phyloP scores from a whole-genome alignment of 2,329 filamentous ascomycete species.

The Alternaria sp. region DNA sequence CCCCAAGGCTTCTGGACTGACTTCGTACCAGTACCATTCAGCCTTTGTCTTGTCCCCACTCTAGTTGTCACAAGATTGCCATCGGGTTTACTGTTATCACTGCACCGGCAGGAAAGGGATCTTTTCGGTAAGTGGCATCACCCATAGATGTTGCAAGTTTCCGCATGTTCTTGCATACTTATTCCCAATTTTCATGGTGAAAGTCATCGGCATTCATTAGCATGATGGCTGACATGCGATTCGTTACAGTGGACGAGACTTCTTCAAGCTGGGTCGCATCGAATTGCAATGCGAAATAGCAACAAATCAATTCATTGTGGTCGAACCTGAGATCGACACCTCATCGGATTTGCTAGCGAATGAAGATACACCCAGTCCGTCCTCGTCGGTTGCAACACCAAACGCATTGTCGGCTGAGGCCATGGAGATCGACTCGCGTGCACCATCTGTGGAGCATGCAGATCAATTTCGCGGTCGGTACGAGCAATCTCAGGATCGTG shows the following conservation, averaged over 20 bases:
- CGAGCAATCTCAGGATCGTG: constrained; percentile 26
- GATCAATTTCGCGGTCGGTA: constrained; percentile 26
- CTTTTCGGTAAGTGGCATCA: constrained; percentile 45
- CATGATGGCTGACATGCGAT: constrained; percentile 13
- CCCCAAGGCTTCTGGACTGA: constrained; percentile 28
- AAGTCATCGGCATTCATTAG: not conserved
- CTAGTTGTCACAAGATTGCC: constrained; percentile 39
- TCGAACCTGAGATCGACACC: constrained; percentile 39
- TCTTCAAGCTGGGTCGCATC: constrained; percentile 52
- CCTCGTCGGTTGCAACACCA: constrained; percentile 19
- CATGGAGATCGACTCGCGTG: constrained; percentile 45
- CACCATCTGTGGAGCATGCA: constrained; percentile 25
- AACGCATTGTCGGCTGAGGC: constrained; percentile 17
- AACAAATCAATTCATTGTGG: constrained; percentile 28
- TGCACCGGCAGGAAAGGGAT: constrained; percentile 34
- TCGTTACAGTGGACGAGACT: constrained; percentile 44
- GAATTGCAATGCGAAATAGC: constrained; percentile 47
- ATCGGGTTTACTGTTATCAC: constrained; percentile 43
- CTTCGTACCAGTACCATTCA: constrained; percentile 42
- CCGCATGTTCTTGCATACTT: not conserved
- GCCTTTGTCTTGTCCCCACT: constrained; percentile 40
- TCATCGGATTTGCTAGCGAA: constrained; percentile 29
- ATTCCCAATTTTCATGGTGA: not conserved
- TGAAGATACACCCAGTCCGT: constrained; percentile 28
- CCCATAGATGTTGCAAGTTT: not conserved